Conservation (phyloP, 2,329 filamentous ascomycete genomes). For the Neocucurbitaria cava region DNA sequence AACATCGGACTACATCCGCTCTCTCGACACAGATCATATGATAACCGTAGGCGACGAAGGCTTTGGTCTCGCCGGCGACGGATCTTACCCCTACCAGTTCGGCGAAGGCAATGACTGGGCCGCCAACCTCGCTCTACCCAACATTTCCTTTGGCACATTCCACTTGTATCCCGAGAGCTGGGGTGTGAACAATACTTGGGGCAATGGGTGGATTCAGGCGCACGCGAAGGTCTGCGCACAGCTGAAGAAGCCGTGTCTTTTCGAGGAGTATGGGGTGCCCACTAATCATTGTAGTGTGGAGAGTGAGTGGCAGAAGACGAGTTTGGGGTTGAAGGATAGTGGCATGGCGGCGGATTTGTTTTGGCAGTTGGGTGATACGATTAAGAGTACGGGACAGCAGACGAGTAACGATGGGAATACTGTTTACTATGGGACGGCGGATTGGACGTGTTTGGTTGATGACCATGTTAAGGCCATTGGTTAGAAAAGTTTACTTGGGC, state of each 20-base stretch:
- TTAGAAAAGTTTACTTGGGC: constrained; percentile 6
- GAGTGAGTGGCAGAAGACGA: constrained; percentile 40
- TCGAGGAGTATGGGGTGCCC: constrained; percentile 50
- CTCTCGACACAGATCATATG: constrained; percentile 66
- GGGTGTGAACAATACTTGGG: constrained; percentile 44
- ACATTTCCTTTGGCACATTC: constrained; percentile 64
- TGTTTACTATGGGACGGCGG: constrained; percentile 34
- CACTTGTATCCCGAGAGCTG: constrained; percentile 60
- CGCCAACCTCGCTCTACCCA: constrained; percentile 59
- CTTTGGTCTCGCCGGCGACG: constrained; percentile 56
- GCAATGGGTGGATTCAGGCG: constrained; percentile 55
- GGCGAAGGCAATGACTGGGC: constrained; percentile 61
- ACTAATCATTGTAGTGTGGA: constrained; percentile 37
- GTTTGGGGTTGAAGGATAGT: constrained; percentile 23
- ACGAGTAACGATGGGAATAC: constrained; percentile 43
- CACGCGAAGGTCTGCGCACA: constrained; percentile 51
- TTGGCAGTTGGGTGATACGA: constrained; percentile 42
- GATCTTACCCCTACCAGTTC: constrained; percentile 59
- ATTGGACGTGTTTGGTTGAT: constrained; percentile 43
- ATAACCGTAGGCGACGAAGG: constrained; percentile 71
- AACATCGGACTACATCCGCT: constrained; percentile 69
- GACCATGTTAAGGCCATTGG: constrained; percentile 36
- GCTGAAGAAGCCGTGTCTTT: constrained; percentile 50
- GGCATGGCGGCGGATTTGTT: constrained; percentile 45
- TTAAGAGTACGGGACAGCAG: constrained; percentile 27